Evolutionary conservation across 169 alveolate species (phyloP), one percentile per base, ranked within the genome.

Genomic region (Condylostoma magnum): DNA sequence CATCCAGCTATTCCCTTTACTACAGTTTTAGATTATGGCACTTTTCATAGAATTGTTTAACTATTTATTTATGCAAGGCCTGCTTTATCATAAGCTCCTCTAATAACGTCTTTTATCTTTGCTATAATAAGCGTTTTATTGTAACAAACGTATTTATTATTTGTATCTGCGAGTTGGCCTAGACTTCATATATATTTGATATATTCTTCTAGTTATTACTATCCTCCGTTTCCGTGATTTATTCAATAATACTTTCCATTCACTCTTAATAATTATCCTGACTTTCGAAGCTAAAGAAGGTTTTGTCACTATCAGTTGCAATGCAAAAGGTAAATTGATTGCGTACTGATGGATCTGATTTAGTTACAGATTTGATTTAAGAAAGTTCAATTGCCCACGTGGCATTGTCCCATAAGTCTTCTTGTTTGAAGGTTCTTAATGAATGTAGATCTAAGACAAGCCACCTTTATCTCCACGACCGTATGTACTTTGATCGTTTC

Each of bases 401-500:
- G 30, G 65, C 38, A 6, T 53, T 53, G 33, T 5, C 65, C 3
- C n/a, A 25, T 25, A n/a, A 27, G n/a, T 25, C 18, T 1, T 33
- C 44, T 5, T 22, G 6, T 33, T 57, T 57, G 69, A 34, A 57
- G 69, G 69, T 57, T 30, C 28, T 30, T 27, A 57, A 27, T 20
- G n/a, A 30, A 27, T 28, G n/a, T 57, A 15, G 30, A n/a, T n/a
- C 31, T 18, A 57, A 51, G 25, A 57, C 51, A 18, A 57, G 55
- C 69, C 47, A 36, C 15, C 69, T 27, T 31, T 37, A 34, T 3
- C 69, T 28, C 50, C 69, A 57, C 50, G 31, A n/a, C 27, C 37
- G 31, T 30, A 57, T 27, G 55, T 57, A 57, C 22, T 57, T 47
- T 8, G 69, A 57, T 37, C 28, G 31, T 37, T 57, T 57, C 69